Evolutionary conservation across 2,329 filamentous ascomycete species (phyloP).

Genomic region (Ciborinia camelliae): DNA sequence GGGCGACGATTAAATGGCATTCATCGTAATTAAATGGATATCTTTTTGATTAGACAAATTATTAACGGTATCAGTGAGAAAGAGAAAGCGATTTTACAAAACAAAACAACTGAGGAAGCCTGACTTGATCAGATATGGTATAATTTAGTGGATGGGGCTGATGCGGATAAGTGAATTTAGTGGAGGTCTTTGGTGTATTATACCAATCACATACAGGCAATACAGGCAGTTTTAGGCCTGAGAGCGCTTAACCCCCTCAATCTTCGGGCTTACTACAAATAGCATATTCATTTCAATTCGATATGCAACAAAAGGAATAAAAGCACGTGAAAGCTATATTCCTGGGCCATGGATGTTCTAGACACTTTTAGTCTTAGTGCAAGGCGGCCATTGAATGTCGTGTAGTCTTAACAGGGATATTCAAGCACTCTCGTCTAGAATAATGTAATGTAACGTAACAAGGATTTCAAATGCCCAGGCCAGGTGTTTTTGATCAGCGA

Average conservation of each 20-base stretch:
- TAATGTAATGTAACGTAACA: no score
- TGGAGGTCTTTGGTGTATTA: not conserved
- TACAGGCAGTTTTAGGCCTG: not conserved
- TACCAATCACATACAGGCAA: constrained; percentile 2
- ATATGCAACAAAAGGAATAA: constrained; percentile 6
- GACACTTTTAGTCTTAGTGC: not conserved
- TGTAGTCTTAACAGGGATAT: not conserved
- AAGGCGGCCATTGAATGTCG: not conserved
- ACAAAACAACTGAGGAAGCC: no score
- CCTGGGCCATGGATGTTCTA: not conserved
- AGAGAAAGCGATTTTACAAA: no score
- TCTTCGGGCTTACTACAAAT: not conserved
- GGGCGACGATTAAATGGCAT: no score
- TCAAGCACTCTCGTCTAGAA: no score
- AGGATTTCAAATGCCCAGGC: no score
- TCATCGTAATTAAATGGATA: not conserved
- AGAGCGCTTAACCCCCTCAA: no score
- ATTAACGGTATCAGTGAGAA: no score
- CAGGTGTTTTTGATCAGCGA: not conserved
- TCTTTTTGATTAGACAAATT: not conserved
- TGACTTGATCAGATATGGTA: not conserved
- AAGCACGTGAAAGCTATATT: not conserved
- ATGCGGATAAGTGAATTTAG: not conserved
- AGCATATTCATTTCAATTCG: constrained; percentile 9
- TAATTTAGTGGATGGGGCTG: not conserved